Base-by-base conservation (phyloP, 495 filamentous ascomycete species). In the Neurospora sp. region DNA sequence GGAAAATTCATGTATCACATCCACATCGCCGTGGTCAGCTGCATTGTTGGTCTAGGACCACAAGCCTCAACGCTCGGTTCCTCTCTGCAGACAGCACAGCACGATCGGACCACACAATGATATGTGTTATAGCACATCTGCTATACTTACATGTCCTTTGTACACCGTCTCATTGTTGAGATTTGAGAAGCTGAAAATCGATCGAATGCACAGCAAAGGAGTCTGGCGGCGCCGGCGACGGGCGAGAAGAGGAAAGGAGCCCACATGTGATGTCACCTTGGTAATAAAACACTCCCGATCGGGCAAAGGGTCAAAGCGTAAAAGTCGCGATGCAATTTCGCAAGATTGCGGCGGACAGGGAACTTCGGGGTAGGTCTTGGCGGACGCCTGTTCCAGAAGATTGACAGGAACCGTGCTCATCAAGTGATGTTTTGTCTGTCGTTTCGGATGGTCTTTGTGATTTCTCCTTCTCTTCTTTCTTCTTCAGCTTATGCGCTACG, bases 291-390 rank as follows among this genome's bases (percentile, higher is more conserved):
- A 66, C 54, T 35, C 54, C 54, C 54, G 54, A 66, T 66, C 54
- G 54, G 54, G 54, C 23, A 31, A 66, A 66, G 54, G 74, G 78
- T 75, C 77, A 76, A 77, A 79, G 76, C 76, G 76, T 35, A 71
- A 31, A 48, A 42, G 35, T 72, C 71, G 66, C 70, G 77, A 75
- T 70, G 69, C 72, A 78, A 77, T 74, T 79, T 76, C 70, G 76
- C 73, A 72, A 79, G 75, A 79, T 79, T 79, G 73, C 77, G 38
- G 31, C 71, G 74, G 76, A 72, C 71, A 40, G 76, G 76, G 73
- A 76, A 75, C 69, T 71, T 70, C 31, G 46, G n/a, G 41, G 18
- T 39, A 12, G 41, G 71, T 48, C 70, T 72, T 74, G 70, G 70
- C 73, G 73, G 31, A 59, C 71, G 70, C 71, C 27, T 41, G 41